These are phyloP conservation scores for Eutrema salsugineum DNA, from an alignment of 441 rosid species.

Conservation along the genomic window DNA sequence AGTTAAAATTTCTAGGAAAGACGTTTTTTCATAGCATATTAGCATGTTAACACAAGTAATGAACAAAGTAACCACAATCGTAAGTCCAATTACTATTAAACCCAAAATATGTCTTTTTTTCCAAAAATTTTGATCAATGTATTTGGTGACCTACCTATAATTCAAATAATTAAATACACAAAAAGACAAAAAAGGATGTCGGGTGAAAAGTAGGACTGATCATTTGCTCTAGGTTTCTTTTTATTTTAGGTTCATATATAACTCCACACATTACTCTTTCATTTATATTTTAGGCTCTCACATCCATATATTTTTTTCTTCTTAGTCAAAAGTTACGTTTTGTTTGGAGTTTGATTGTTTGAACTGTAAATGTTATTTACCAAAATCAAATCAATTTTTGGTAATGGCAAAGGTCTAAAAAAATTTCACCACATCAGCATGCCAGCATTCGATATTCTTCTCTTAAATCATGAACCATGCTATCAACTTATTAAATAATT, in stretches of 20 bases:
- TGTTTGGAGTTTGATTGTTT: not conserved
- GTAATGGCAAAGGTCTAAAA: not conserved
- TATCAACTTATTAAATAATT: not conserved
- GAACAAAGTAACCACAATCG: no score
- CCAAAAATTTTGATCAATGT: no score
- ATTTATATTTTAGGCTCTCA: not conserved
- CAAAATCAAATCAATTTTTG: not conserved
- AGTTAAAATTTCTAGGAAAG: no score
- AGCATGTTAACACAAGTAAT: no score
- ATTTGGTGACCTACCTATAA: no score
- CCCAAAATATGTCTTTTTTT: no score
- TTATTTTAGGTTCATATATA: not conserved
- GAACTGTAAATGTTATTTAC: not conserved
- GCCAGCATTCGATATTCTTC: not conserved
- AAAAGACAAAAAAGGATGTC: no score
- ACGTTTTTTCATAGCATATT: no score
- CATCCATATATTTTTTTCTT: not conserved
- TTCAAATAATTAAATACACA: no score
- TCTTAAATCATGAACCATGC: constrained; percentile 26
- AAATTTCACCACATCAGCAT: not conserved
- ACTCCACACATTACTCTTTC: not conserved
- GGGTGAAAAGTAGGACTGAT: not conserved
- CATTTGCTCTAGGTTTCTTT: not conserved
- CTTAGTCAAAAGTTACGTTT: not conserved
- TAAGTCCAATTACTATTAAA: no score